Evolutionary conservation across 257 asterid genomes (phyloP).

Genomic region (Solanum habrochaites): DNA sequence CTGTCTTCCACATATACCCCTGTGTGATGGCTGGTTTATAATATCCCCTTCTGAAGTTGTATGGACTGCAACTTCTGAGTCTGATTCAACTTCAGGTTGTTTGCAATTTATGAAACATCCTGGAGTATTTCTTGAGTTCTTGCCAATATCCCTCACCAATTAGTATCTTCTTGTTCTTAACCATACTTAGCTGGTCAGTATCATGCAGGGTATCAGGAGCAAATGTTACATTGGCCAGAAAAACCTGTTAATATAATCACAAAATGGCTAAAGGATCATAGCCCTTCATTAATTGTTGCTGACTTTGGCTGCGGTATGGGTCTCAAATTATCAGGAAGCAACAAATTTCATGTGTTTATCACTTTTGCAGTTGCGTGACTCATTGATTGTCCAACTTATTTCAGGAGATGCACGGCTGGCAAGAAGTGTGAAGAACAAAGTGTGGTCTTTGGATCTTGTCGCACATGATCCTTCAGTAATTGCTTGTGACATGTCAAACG

Average conservation of each 20-base stretch:
- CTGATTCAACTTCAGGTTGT: neutral
- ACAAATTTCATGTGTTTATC: neutral
- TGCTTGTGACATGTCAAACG: constrained; percentile 93
- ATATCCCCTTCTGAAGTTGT: neutral
- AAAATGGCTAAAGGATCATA: constrained; percentile 60
- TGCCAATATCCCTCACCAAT: neutral
- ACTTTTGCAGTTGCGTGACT: neutral
- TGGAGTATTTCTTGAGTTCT: neutral
- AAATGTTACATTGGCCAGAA: constrained; percentile 88
- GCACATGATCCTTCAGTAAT: constrained; percentile 72
- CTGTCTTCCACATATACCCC: neutral
- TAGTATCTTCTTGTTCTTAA: neutral
- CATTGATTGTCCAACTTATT: constrained; percentile 1
- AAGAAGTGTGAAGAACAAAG: constrained; percentile 73
- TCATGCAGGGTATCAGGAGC: constrained; percentile 94
- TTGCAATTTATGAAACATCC: neutral
- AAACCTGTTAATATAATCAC: constrained; percentile 69
- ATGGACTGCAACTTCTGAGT: neutral
- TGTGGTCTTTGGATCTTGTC: constrained; percentile 77
- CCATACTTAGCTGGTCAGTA: constrained; percentile 46
- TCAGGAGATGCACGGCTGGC: constrained; percentile 91
- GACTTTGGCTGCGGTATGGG: constrained; percentile 95
- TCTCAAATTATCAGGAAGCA: neutral
- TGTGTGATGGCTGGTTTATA: neutral
- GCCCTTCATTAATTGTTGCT: constrained; percentile 61